Conservation (phyloP, 2,329 filamentous ascomycete genomes). For the Blastomyces silverae region DNA sequence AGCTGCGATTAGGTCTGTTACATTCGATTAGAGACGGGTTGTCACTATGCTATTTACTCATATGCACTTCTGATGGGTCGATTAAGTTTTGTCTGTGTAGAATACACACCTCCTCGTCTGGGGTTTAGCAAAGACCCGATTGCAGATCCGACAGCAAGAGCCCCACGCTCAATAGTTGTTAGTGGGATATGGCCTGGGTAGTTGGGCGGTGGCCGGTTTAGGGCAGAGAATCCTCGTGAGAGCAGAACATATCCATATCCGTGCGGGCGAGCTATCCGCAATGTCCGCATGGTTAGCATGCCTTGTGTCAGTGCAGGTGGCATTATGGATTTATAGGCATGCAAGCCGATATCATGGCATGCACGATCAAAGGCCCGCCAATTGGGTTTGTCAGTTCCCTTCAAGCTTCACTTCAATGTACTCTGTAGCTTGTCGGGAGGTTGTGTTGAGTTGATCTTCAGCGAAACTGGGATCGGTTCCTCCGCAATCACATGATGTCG, state of each 20-base stretch:
- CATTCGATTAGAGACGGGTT: slow-evolving; percentile 13
- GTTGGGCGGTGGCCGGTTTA: slow-evolving; percentile 76
- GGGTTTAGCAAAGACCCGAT: slow-evolving; percentile 62
- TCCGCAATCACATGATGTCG: slow-evolving; percentile 1
- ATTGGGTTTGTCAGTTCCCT: not conserved
- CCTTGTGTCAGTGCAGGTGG: slow-evolving; percentile 19
- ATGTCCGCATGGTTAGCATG: not conserved
- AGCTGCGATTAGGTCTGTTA: slow-evolving; percentile 78
- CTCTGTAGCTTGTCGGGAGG: not conserved
- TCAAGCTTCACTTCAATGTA: not conserved
- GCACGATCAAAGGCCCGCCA: not conserved
- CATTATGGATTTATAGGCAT: slow-evolving; percentile 2
- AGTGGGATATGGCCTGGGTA: slow-evolving; percentile 92
- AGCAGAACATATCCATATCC: slow-evolving; percentile 6
- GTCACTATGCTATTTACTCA: not conserved
- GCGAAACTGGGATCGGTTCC: not conserved
- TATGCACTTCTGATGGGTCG: not conserved
- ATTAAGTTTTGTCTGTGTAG: not conserved
- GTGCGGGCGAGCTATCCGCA: slow-evolving; percentile 4
- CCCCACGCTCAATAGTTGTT: slow-evolving; percentile 66
- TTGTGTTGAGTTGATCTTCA: not conserved
- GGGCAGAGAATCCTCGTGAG: slow-evolving; percentile 62
- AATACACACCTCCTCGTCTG: slow-evolving; percentile 61
- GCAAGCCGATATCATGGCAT: not conserved
- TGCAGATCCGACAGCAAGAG: slow-evolving; percentile 58